Conservation (phyloP, 2,329 filamentous ascomycete species). For the Talaromyces sp. region DNA sequence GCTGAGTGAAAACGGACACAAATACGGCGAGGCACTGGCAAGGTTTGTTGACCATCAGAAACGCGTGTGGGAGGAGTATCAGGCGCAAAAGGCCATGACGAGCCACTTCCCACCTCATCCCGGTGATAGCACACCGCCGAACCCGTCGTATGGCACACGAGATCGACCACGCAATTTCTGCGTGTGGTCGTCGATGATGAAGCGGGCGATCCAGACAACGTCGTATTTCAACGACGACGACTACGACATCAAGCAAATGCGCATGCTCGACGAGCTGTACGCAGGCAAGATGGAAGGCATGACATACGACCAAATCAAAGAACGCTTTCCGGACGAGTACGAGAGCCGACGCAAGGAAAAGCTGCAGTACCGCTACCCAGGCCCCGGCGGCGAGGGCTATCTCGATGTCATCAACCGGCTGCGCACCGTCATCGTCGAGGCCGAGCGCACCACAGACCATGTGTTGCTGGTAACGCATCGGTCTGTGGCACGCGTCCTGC, state of each 20-base stretch:
- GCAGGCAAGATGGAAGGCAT: conserved; percentile 89
- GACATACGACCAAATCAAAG: conserved; percentile 84
- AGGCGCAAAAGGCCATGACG: conserved; percentile 68
- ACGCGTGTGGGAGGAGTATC: conserved; percentile 73
- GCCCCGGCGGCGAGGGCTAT: conserved; percentile 92
- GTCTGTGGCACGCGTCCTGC: conserved; percentile 81
- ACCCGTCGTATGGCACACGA: conserved; percentile 63
- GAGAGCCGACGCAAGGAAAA: conserved; percentile 75
- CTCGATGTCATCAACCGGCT: conserved; percentile 94
- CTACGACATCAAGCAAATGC: conserved; percentile 95
- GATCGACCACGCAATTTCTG: conserved; percentile 81
- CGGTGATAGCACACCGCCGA: conserved; percentile 89
- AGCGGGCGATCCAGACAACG: conserved; percentile 79
- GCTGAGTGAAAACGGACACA: conserved; percentile 71
- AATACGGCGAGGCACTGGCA: conserved; percentile 73
- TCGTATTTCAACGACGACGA: conserved; percentile 92
- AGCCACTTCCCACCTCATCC: conserved; percentile 83
- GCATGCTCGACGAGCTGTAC: conserved; percentile 95
- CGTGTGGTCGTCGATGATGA: conserved; percentile 97
- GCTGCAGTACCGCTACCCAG: conserved; percentile 92
- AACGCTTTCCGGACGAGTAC: conserved; percentile 76
- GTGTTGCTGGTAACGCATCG: conserved; percentile 88
- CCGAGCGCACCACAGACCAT: conserved; percentile 95
- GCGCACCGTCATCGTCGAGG: conserved; percentile 90
- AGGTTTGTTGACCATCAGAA: conserved; percentile 78